Base-by-base conservation (phyloP, 1,284 basidiomycete species). In the Microbotryum lychnidis-dioicae region DNA sequence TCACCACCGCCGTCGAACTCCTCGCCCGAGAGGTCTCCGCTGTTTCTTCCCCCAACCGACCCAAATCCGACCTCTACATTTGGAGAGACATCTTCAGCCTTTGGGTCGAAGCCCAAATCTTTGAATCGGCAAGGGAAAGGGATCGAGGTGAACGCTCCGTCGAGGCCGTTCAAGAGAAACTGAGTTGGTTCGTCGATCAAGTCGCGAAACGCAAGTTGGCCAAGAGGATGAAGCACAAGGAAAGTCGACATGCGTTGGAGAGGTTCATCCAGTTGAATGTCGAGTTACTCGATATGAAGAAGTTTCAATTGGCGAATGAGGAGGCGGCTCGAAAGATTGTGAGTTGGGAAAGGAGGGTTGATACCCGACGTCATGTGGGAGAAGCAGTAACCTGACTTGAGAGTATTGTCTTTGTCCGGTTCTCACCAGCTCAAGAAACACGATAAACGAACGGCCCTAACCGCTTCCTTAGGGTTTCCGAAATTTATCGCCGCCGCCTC, bases 1-100 rank as follows among this genome's bases (percentile, higher is more conserved):
- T 96, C 73, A 79, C 80, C 6, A 71, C 77, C 18, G 80, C 84
- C 7, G 82, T 96, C 9, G 69, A 79, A 21, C 71, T 75, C 0
- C 81, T 97, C 86, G 42, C 81, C 80, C 12, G 87, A 86, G 0
- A 77, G 78, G 27, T 84, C 81, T 27, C 73, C 44, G 21, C 61
- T 6, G 70, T 72, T 37, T 71, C 45, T 80, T 84, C 74, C 74
- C 80, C 60, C 73, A 81, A 44, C 9, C 68, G 71, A 16, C 76
- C 71, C 10, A 80, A 80, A 69, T 79, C 80, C 25, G 93, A 97
- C 71, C 76, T 97, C n/a, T 92, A 91, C 72, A 82, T 84, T 4
- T 97, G 93, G 93, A 79, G 93, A 37, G 85, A 91, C 75, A 87
- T 97, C 42, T 96, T 97, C 72, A 82, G 55, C 65, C 77, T 94